Evolutionary conservation across 495 filamentous ascomycete genomes (phyloP).

Genomic region (Aspergillus campestris): DNA sequence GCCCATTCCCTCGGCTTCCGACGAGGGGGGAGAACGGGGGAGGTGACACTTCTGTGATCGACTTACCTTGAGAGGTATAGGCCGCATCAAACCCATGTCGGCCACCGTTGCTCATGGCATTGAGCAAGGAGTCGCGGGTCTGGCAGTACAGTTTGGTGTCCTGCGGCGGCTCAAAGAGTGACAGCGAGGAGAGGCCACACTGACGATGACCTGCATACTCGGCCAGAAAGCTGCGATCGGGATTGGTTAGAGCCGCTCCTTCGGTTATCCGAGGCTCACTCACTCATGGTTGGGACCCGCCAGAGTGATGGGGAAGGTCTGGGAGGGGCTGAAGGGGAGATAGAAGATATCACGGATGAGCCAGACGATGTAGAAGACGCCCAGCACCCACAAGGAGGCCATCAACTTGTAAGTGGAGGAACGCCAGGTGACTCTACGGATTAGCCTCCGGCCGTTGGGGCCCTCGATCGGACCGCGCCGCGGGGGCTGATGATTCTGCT

Average conservation of each 20-base stretch:
- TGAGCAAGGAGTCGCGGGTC: slow-evolving; percentile 29
- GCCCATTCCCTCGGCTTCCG: too few species aligned
- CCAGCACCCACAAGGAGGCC: slow-evolving; percentile 39
- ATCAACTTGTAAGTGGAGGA: slow-evolving; percentile 43
- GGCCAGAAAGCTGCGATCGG: slow-evolving; percentile 27
- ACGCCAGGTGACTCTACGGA: slow-evolving; percentile 43
- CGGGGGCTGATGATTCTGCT: slow-evolving; percentile 15
- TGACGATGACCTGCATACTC: slow-evolving; percentile 37
- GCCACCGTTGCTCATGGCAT: slow-evolving; percentile 38
- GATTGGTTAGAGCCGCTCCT: background rate
- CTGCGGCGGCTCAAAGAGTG: slow-evolving; percentile 32
- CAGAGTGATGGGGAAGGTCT: slow-evolving; percentile 6
- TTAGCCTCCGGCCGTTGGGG: slow-evolving; percentile 35
- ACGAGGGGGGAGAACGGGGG: background rate
- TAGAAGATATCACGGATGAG: slow-evolving; percentile 40
- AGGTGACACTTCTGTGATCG: background rate
- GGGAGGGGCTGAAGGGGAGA: slow-evolving; percentile 25
- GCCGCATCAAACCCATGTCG: slow-evolving; percentile 39
- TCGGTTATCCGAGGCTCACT: slow-evolving; percentile 4
- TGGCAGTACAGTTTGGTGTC: slow-evolving; percentile 23
- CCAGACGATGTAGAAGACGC: slow-evolving; percentile 40
- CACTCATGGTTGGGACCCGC: slow-evolving; percentile 10
- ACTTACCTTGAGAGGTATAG: slow-evolving; percentile 31
- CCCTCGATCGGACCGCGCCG: slow-evolving; percentile 39
- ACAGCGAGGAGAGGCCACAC: slow-evolving; percentile 34